A percentile compares a stretch with the other conserved stretches of the same genome.
Evolutionary conservation across 257 asterid species (phyloP).

Genomic region (Plantago major): DNA sequence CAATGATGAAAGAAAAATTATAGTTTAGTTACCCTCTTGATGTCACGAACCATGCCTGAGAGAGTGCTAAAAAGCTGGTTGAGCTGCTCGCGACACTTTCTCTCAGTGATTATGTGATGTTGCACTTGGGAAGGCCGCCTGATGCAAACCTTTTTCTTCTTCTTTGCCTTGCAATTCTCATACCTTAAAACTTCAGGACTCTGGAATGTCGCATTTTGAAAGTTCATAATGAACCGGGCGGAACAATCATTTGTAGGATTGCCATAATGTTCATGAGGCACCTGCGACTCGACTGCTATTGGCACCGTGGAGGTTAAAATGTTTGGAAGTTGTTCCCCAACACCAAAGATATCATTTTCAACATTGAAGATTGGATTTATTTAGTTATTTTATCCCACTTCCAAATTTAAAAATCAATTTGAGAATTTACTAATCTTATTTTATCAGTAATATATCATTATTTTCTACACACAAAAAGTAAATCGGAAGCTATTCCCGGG

Average conservation of each 20-base stretch:
- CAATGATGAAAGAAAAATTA: background rate
- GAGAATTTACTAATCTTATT: too few relatives aligned
- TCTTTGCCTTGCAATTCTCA: conserved; percentile 3
- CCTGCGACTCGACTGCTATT: background rate
- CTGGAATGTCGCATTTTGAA: conserved; percentile 15
- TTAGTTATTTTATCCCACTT: too few relatives aligned
- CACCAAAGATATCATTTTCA: background rate
- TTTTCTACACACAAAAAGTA: too few relatives aligned
- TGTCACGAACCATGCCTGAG: conserved; percentile 26
- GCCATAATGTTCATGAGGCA: background rate
- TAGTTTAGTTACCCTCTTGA: conserved; percentile 12
- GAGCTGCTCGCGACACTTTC: conserved; percentile 33
- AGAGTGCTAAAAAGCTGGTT: conserved; percentile 27
- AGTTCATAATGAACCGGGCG: conserved; percentile 9
- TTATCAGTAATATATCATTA: too few relatives aligned
- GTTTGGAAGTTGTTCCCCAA: background rate
- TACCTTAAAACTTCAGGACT: background rate
- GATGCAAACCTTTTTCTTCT: conserved; percentile 18
- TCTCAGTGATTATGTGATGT: conserved; percentile 25
- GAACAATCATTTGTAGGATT: conserved; percentile 13
- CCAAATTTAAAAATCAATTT: too few relatives aligned
- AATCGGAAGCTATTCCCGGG: too few relatives aligned
- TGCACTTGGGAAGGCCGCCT: conserved; percentile 26
- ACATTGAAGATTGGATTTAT: background rate
- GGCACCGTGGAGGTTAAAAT: background rate